These are phyloP conservation scores for Platanthera zijinensis DNA, from an alignment of 106 monocot species.

Conservation along the genomic window DNA sequence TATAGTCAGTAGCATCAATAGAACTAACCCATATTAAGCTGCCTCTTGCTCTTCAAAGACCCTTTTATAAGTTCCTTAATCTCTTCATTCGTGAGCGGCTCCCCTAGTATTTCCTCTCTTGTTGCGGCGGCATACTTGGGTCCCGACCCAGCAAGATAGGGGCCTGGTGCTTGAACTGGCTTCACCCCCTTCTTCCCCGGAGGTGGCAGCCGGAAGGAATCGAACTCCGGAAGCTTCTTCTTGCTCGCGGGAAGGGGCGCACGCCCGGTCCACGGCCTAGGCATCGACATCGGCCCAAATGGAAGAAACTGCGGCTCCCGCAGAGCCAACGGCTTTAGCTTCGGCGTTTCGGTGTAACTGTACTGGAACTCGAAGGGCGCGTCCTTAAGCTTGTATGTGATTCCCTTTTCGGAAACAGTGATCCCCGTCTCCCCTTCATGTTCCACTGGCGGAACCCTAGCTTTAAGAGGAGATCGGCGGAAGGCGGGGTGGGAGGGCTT, in stretches of 20 bases:
- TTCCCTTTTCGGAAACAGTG: slow-evolving; percentile 48
- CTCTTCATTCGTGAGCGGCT: slow-evolving; percentile 66
- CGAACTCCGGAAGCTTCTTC: slow-evolving; percentile 88
- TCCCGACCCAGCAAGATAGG: slow-evolving; percentile 58
- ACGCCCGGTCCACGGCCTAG: slow-evolving; percentile 84
- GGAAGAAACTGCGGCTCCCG: slow-evolving; percentile 78
- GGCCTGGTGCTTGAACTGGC: slow-evolving; percentile 83
- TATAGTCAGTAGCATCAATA: neutral
- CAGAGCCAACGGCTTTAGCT: slow-evolving; percentile 75
- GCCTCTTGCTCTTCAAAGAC: slow-evolving; percentile 59
- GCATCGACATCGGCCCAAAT: slow-evolving; percentile 77
- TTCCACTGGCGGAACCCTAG: neutral
- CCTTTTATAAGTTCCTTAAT: slow-evolving; percentile 57
- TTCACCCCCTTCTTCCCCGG: slow-evolving; percentile 95
- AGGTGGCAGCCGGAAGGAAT: slow-evolving; percentile 75
- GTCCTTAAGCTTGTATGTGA: slow-evolving; percentile 51
- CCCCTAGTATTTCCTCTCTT: slow-evolving; percentile 85
- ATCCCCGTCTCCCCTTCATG: slow-evolving; percentile 33
- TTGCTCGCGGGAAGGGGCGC: slow-evolving; percentile 67
- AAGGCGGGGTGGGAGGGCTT: slow-evolving; percentile 64
- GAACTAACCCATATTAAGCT: slow-evolving; percentile 79
- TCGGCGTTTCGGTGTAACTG: slow-evolving; percentile 95
- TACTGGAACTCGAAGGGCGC: slow-evolving; percentile 97
- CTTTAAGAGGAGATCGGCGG: neutral
- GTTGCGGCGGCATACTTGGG: slow-evolving; percentile 43